phyloP scores from a whole-genome alignment of 805 yeast species.

The Yarrowia deformans region DNA sequence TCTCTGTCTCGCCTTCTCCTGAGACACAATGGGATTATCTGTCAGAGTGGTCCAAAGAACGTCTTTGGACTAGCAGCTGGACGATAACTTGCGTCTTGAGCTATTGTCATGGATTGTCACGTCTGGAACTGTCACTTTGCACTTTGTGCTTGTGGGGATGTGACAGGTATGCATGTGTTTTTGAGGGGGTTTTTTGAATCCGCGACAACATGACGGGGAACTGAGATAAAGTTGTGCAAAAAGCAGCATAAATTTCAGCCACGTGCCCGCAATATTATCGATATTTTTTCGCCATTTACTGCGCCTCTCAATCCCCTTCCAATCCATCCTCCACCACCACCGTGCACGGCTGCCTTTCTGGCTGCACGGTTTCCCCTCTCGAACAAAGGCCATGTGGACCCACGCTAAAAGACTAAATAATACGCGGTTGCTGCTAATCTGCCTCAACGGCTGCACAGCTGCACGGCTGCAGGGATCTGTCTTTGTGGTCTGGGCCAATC shows the following conservation, averaged over 20 bases:
- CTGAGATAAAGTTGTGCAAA: neutral
- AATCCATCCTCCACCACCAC: too few relatives aligned
- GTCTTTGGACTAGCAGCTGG: too few relatives aligned
- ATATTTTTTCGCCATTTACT: neutral
- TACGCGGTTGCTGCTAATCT: slow-evolving; percentile 32
- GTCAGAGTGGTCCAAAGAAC: neutral
- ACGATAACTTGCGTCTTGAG: too few relatives aligned
- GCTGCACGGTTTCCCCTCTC: slow-evolving; percentile 29
- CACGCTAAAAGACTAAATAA: slow-evolving; percentile 10
- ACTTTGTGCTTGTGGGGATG: neutral
- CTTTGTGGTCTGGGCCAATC: slow-evolving; percentile 15
- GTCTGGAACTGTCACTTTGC: too few relatives aligned
- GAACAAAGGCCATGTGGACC: slow-evolving; percentile 15
- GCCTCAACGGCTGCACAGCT: slow-evolving; percentile 28
- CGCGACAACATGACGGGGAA: too few relatives aligned
- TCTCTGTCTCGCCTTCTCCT: neutral
- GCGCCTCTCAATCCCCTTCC: neutral
- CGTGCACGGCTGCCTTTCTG: slow-evolving; percentile 20
- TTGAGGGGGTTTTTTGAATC: too few relatives aligned
- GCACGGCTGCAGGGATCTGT: slow-evolving; percentile 28
- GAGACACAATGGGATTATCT: neutral
- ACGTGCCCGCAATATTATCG: neutral
- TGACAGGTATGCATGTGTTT: neutral
- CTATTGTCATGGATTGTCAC: too few relatives aligned
- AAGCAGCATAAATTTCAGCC: neutral